Percentiles rank a stretch among this genome's conserved stretches.
Conservation (phyloP, 192 early-diverging fungal species). For the Entomortierella parvispora region DNA sequence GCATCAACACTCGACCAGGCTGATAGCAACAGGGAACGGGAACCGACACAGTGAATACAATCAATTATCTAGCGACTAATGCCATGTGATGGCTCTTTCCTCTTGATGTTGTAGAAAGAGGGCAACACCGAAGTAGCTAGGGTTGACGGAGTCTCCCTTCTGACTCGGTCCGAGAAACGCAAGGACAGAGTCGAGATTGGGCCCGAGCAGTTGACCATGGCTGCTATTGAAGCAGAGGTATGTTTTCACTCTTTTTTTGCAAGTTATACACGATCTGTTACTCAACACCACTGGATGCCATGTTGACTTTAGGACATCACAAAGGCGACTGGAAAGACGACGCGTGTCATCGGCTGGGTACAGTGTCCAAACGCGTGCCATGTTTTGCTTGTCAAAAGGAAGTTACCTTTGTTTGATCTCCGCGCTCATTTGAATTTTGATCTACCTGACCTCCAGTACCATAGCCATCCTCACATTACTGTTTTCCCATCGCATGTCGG, state of each 20-base stretch:
- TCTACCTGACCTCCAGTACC: constrained; percentile 45
- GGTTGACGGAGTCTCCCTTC: constrained; percentile 54
- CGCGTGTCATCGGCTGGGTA: constrained; percentile 65
- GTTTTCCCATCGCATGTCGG: constrained; percentile 65
- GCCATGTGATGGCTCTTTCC: not conserved
- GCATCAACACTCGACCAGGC: not conserved
- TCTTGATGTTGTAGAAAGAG: constrained; percentile 12
- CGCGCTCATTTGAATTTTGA: not conserved
- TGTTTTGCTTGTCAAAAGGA: too few relatives aligned
- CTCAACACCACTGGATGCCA: too few relatives aligned
- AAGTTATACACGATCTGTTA: too few relatives aligned
- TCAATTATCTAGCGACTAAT: too few relatives aligned
- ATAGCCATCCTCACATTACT: constrained; percentile 66
- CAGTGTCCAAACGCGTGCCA: too few relatives aligned
- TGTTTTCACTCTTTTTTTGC: not conserved
- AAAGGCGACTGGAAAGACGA: constrained; percentile 48
- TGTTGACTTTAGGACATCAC: constrained; percentile 36
- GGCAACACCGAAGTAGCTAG: constrained; percentile 45
- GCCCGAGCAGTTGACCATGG: constrained; percentile 60
- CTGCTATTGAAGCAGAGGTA: constrained; percentile 60
- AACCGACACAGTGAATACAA: too few relatives aligned
- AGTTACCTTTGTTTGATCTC: too few relatives aligned
- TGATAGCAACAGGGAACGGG: not conserved
- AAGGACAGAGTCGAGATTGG: constrained; percentile 65
- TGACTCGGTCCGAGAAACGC: constrained; percentile 61